phyloP scores from a whole-genome alignment of 495 filamentous ascomycete species.

The Penicillium paradoxum region DNA sequence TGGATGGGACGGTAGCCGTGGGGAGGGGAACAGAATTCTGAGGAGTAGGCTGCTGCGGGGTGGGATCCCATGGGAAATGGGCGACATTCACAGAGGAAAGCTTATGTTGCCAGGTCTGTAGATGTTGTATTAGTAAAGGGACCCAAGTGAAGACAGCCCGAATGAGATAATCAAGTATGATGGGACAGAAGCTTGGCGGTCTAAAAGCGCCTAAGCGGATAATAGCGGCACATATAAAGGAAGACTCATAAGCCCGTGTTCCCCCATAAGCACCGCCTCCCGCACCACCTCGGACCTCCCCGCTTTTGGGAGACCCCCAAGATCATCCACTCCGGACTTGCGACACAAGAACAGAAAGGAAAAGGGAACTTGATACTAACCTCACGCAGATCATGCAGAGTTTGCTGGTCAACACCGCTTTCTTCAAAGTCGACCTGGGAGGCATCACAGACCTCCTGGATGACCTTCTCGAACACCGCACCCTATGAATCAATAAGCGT shows the following conservation, averaged over 20 bases:
- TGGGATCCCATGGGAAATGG: conserved; percentile 91
- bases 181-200: conserved; percentile 25
- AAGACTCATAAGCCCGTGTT: conserved; percentile 36
- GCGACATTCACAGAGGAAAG: conserved; percentile 77
- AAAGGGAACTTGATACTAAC: conserved; percentile 48
- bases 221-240: conserved; percentile 41
- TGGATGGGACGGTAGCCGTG: conserved; percentile 55
- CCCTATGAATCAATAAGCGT: conserved; percentile 52
- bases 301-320: conserved; percentile 26
- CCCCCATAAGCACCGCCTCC: conserved; percentile 40
- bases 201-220: conserved; percentile 28
- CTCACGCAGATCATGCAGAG: conserved; percentile 76
- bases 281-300: conserved; percentile 34
- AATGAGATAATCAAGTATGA: conserved; percentile 10
- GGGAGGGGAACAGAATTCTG: conserved; percentile 40
- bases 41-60: conserved; percentile 45
- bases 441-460: conserved; percentile 80
- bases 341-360: conserved; percentile 16
- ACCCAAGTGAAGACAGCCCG: conserved; percentile 4
- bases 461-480: conserved; percentile 79
- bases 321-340: conserved; percentile 7
- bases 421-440: conserved; percentile 96
- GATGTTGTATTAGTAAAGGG: conserved; percentile 21
- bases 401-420: conserved; percentile 79
- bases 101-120: conserved; percentile 87